phyloP scores from a whole-genome alignment of 305 asterid genomes.

The Solanum hybrid region DNA sequence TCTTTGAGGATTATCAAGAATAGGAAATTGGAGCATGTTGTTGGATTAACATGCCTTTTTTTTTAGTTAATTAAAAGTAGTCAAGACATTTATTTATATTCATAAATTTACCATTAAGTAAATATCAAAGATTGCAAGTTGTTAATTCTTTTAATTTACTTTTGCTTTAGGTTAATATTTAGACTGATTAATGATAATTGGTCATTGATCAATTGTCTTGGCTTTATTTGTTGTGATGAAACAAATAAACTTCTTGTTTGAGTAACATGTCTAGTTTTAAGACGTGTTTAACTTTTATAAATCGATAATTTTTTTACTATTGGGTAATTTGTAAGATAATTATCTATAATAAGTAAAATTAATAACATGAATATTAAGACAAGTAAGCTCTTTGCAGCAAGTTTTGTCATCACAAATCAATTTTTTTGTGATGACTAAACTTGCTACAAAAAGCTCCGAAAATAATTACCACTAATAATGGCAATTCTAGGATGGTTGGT shows the following conservation, averaged over 20 bases:
- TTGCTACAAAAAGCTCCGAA: not conserved
- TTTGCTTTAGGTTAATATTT: not conserved
- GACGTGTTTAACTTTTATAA: not conserved
- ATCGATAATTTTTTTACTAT: not conserved
- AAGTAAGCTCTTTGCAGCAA: not conserved
- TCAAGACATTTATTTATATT: not conserved
- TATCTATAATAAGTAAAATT: not conserved
- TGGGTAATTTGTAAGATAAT: not conserved
- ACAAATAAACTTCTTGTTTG: not conserved
- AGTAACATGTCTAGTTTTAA: not conserved
- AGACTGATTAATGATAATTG: not conserved
- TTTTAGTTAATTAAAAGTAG: not conserved
- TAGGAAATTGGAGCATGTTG: conserved; percentile 26
- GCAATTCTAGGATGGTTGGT: not conserved
- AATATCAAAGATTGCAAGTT: not conserved
- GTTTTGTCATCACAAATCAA: not conserved
- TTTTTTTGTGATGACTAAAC: not conserved
- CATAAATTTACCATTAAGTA: not conserved
- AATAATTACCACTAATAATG: not conserved
- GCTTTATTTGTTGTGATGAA: not conserved
- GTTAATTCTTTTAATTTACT: not conserved
- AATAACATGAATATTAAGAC: not conserved
- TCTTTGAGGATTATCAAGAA: conserved; percentile 2
- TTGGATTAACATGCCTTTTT: conserved; percentile 46
- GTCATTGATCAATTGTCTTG: not conserved